Percentiles rank a stretch among this genome's conserved stretches.
phyloP scores from a whole-genome alignment of 108 stramenopile species.

The Aureococcus anophagefferens region DNA sequence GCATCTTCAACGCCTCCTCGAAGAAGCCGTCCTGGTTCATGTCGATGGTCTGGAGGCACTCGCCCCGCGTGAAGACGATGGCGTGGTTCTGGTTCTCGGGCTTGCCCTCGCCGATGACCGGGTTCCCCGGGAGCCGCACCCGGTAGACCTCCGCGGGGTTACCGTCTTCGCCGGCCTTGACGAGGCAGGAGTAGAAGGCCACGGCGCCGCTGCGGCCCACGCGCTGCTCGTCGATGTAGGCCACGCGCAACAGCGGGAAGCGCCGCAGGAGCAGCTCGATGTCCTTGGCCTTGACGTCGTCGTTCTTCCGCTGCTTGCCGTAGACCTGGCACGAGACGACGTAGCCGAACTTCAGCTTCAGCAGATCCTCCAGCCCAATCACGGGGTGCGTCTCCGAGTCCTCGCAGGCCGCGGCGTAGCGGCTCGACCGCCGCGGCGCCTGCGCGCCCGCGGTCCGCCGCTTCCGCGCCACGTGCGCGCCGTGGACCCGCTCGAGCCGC shows the following conservation, averaged over 20 bases:
- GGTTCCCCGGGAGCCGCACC: constrained; percentile 89
- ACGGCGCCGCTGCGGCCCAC: constrained; percentile 59
- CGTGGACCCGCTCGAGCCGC: constrained; percentile 66
- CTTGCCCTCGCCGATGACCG: constrained; percentile 94
- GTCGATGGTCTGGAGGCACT: constrained; percentile 93
- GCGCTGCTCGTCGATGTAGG: constrained; percentile 84
- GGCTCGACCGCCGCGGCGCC: background rate
- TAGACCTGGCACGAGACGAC: constrained; percentile 93
- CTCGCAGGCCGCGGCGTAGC: background rate
- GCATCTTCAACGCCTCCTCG: constrained; percentile 95
- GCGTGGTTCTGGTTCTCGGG: constrained; percentile 99
- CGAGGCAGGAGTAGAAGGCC: constrained; percentile 77
- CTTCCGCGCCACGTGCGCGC: background rate
- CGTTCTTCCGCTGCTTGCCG: constrained; percentile 83
- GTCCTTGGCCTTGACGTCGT: constrained; percentile 91
- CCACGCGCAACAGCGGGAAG: constrained; percentile 82
- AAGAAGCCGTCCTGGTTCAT: constrained; percentile 99
- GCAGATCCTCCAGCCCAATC: constrained; percentile 50
- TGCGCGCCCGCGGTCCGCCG: background rate
- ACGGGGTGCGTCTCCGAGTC: constrained; percentile 62
- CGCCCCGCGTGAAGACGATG: constrained; percentile 91
- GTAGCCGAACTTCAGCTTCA: constrained; percentile 93
- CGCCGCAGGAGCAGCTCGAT: constrained; percentile 88
- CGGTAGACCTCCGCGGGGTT: constrained; percentile 80
- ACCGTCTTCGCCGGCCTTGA: constrained; percentile 60